Base-by-base conservation (phyloP, 495 filamentous ascomycete species). In the Aspergillus bridgeri region DNA sequence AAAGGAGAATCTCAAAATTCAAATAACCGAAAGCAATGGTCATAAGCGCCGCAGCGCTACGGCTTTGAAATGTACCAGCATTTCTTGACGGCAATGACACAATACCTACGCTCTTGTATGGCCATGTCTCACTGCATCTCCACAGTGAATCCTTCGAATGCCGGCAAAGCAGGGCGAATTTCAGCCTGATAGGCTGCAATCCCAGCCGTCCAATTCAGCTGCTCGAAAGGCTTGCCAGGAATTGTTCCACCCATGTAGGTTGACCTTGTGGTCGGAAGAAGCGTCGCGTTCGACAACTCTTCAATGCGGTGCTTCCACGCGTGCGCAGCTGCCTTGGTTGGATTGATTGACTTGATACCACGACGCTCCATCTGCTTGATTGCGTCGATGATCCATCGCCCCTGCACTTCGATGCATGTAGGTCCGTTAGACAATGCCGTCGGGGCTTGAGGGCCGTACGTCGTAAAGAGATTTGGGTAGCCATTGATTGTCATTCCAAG, bases 401-500 rank as follows among this genome's bases (percentile, higher is more conserved):
- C 77, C 58, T 82, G 79, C 18, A 74, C 57, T 56, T 83, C 79
- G 24, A 78, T 71, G 47, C 70, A 74, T 3, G 66, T 69, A 0
- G 80, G 79, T 0, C 78, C 80, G 60, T 82, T 82, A 64, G 60
- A 63, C 58, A 82, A 74, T 18, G 72, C 72, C 17, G 76, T 79
- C 33, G 74, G 81, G n/a, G 64, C 78, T 57, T 80, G 79, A 17
- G 75, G 73, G 45, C 78, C 79, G 57, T 81, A 81, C 11, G 75
- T 65, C 59, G 77, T 75, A 70, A 83, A 82, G 66, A 81, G 72
- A 64, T 85, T 85, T 5, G 82, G 81, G 53, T 75, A 83, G 42
- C 74, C 75, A 53, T 62, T 61, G 38, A 74, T 71, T 3, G 70
- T 71, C 57, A 82, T 68, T 8, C 82, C 82, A 0, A 85, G 71